Evolutionary conservation across 2,329 filamentous ascomycete genomes (phyloP).

Genomic region (Beauveria sp.): DNA sequence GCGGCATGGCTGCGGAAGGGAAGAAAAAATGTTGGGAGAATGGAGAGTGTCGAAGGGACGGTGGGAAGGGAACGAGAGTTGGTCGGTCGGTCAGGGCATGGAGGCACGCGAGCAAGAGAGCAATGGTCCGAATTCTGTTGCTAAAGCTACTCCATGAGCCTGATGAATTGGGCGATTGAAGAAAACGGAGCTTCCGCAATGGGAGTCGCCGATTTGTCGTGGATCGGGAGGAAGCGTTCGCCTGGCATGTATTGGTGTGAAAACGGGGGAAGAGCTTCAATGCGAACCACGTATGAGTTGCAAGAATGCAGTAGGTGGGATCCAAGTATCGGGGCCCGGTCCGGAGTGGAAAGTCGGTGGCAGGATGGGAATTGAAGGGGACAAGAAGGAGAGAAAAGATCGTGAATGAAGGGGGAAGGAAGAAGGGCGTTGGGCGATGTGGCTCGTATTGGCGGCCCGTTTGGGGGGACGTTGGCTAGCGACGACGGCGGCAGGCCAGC

Average conservation of each 20-base stretch:
- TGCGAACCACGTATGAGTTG: too few relatives aligned
- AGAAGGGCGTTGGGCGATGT: neutral
- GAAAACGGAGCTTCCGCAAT: neutral
- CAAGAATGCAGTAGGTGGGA: too few relatives aligned
- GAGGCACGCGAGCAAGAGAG: neutral
- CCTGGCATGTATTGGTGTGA: conserved; percentile 3
- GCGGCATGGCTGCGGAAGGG: conserved; percentile 28
- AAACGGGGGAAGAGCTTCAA: neutral
- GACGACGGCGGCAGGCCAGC: neutral
- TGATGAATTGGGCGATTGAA: neutral
- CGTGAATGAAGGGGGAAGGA: neutral
- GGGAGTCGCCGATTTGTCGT: neutral
- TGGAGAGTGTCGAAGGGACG: neutral
- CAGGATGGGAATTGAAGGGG: neutral
- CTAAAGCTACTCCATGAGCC: neutral
- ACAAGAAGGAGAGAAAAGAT: neutral
- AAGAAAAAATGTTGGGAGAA: too few relatives aligned
- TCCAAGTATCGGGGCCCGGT: too few relatives aligned
- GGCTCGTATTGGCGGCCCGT: neutral
- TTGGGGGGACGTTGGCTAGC: neutral
- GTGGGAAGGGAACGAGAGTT: neutral
- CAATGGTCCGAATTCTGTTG: neutral
- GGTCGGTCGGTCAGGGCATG: neutral
- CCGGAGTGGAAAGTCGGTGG: too few relatives aligned
- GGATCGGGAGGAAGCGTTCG: neutral